Evolutionary conservation across 2,329 filamentous ascomycete species (phyloP), one percentile per base, ranked within the genome.

Genomic region (Diaporthe sp.): DNA sequence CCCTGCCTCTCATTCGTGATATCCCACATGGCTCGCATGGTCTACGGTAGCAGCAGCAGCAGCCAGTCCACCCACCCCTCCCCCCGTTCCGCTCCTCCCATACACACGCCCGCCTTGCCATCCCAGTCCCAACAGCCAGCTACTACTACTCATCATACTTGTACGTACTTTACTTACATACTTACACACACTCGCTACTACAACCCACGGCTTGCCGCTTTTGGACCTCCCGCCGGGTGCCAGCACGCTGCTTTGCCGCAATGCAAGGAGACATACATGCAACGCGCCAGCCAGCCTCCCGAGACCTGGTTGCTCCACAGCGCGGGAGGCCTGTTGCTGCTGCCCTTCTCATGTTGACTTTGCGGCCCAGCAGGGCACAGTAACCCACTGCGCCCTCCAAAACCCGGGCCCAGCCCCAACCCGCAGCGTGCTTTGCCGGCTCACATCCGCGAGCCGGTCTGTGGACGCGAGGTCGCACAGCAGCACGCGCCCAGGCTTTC

Each of bases 381-480:
- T 19, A 25, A 40, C n/a, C 22, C 13, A n/a, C 10, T 22, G 25
- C 19, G 9, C 19, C 7, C 47, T n/a, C n/a, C n/a, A n/a, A n/a
- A n/a, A n/a, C n/a, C n/a, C 47, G 35, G 35, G 35, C 47, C n/a
- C n/a, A n/a, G 22, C 47, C n/a, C 3, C 22, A 9, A 57, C n/a
- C 71, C 22, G 47, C 33, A 30, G 52, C 55, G 7, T 52, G 40
- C 57, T 30, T 33, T 13, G 28, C 55, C 45, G 35, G 42, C 61
- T 57, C 54, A 55, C 70, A 47, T 57, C 61, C 70, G 64, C 70
- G 52, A 75, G 54, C 52, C 60, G 60, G 30, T 28, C 25, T 67
- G 64, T n/a, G 64, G n/a, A 67, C 30, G 71, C 52, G 64, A 52
- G 35, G 66, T 70, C 33, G 33, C 47, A 70, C 71, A n/a, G 57